phyloP scores from a whole-genome alignment of 345 rosid genomes.

The Balakata baccata region DNA sequence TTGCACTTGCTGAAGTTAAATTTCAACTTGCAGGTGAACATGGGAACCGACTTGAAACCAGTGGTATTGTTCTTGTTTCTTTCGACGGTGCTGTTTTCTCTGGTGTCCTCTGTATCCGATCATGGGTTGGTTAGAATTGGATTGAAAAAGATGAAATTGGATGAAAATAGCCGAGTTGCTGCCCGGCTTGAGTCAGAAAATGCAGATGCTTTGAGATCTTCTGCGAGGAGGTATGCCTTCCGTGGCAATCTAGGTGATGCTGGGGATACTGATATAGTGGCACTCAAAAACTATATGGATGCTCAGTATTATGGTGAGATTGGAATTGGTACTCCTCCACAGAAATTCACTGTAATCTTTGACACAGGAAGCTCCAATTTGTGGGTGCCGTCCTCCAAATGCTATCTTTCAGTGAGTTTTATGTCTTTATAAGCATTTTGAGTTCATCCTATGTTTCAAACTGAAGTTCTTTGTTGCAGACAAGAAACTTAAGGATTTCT shows the following conservation, averaged over 20 bases:
- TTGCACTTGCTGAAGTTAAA: slow-evolving; percentile 4
- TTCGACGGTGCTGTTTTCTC: slow-evolving; percentile 36
- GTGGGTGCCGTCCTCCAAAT: slow-evolving; percentile 42
- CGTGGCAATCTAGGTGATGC: slow-evolving; percentile 16
- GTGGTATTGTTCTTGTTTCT: slow-evolving; percentile 40
- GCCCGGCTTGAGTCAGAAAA: slow-evolving; percentile 15
- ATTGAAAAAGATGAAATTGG: slow-evolving; percentile 26
- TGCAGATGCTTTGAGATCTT: slow-evolving; percentile 6
- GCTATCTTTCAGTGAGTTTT: slow-evolving; percentile 24
- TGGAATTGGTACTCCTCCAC: slow-evolving; percentile 39
- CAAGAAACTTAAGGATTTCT: neutral
- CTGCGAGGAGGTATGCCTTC: slow-evolving; percentile 8
- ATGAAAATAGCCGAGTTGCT: slow-evolving; percentile 19
- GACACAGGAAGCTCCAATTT: slow-evolving; percentile 42
- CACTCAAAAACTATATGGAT: slow-evolving; percentile 32
- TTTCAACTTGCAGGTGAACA: slow-evolving; percentile 41
- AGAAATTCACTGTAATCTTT: slow-evolving; percentile 36
- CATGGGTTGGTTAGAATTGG: slow-evolving; percentile 28
- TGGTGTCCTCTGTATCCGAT: slow-evolving; percentile 21
- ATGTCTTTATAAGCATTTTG: neutral
- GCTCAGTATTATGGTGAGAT: slow-evolving; percentile 38
- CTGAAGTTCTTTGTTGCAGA: neutral
- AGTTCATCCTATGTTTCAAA: neutral
- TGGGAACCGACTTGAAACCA: slow-evolving; percentile 39
- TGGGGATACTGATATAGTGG: slow-evolving; percentile 31